Evolutionary conservation across 2,329 filamentous ascomycete genomes (phyloP), one percentile per base, ranked within the genome.

Genomic region (Ceratocystis cubensis): DNA sequence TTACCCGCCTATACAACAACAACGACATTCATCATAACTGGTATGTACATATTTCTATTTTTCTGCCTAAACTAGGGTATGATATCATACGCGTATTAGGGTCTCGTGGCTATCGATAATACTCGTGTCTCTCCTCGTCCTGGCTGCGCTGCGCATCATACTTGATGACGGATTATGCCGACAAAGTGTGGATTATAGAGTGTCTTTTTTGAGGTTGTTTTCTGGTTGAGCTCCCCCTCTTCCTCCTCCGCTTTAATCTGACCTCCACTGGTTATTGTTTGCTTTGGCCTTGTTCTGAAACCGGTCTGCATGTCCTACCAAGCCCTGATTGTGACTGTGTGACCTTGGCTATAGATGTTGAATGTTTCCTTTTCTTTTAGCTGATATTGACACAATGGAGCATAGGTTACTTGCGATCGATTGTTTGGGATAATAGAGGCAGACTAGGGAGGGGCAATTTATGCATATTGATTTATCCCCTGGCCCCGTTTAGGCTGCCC

Each of bases 61-160:
- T 53, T 53, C 48, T 53, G 48, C 48, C 48, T 53, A 53, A 53
- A 53, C 22, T 53, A 53, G 48, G 48, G 48, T 28, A 53, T 53
- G 48, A 53, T 53, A 28, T 53, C 48, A 53, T 28, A 15, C 48
- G 20, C 20, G 3, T 5, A 13, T 53, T 53, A 53, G 48, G 48
- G 48, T 53, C 37, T 41, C 10, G 37, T 13, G 10, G 33, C 33
- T 4, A 37, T 37, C 8, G 2, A 13, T 13, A 37, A 37, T 37
- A 13, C 33, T 37, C 33, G 33, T 41, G 37, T 41, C 10, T 13
- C 13, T 41, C 37, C 10, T 41, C 37, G 10, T 10, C 10, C 10
- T 13, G 37, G 37, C 13, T 41, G 37, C 10, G 37, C 3, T 41
- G 10, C 37, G 37, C 37, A 41, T 41, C 37, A 41, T 41, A 41